Evolutionary conservation across 768 basidiomycete genomes (phyloP).

Genomic region (Imleria badia): DNA sequence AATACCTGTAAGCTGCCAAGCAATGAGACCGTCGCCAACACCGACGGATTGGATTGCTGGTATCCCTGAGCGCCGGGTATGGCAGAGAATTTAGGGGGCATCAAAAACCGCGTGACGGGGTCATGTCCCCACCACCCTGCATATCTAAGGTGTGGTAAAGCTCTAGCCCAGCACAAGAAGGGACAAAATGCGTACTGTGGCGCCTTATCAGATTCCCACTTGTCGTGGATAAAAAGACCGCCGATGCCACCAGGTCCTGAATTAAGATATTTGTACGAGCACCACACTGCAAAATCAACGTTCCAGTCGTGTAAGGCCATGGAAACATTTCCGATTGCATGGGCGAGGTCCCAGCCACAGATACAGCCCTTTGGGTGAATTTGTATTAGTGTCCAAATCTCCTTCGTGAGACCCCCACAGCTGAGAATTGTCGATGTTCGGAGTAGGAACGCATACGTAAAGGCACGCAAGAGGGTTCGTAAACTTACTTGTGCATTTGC

Average conservation of each 20-base stretch:
- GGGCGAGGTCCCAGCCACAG: conserved; percentile 96
- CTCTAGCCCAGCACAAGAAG: conserved; percentile 8
- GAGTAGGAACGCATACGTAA: conserved; percentile 27
- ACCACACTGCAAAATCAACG: conserved; percentile 98
- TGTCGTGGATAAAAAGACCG: conserved; percentile 87
- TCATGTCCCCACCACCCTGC: conserved; percentile 99
- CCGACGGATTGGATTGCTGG: conserved; percentile 93
- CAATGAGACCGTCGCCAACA: conserved; percentile 75
- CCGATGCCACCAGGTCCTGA: conserved; percentile 96
- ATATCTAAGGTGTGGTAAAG: conserved; percentile 48
- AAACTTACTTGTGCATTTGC: conserved; percentile 74
- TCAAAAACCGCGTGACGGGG: conserved; percentile 80
- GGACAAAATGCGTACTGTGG: conserved; percentile 55
- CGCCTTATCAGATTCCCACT: conserved; percentile 61
- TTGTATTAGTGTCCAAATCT: conserved; percentile 13
- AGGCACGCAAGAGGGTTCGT: conserved; percentile 17
- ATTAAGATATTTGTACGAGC: conserved; percentile 97
- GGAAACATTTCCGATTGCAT: conserved; percentile 93
- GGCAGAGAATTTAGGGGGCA: conserved; percentile 82
- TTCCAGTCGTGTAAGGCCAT: conserved; percentile 88
- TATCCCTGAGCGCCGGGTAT: conserved; percentile 91
- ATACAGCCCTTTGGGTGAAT: conserved; percentile 71
- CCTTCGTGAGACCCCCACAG: conserved; percentile 8
- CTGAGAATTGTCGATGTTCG: conserved; percentile 5
- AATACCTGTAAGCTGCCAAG: conserved; percentile 83